Evolutionary conservation across 164 flowering plant species (phyloP), one percentile per base, ranked within the genome.

Genomic region (Magnolia kwangsiensis): DNA sequence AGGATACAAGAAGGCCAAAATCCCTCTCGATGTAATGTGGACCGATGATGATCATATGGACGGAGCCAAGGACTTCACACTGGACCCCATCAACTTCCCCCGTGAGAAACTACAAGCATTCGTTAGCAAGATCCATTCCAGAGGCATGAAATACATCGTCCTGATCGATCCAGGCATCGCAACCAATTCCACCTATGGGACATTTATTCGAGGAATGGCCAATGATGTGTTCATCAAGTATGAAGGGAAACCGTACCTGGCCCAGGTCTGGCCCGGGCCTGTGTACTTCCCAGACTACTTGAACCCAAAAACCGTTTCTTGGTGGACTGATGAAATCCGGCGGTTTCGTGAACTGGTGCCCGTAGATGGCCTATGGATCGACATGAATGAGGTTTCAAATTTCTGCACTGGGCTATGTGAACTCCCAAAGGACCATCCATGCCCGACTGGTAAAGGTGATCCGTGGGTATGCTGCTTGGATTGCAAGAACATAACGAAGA

Each of bases 21-120:
- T 96, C 77, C 99, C 99, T 0, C 91, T 92, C 24, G 99, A 94
- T 76, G 99, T 96, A 59, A 96, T 96, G 20, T 94, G 98, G 99
- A 96, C 84, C 58, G 99, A 92, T 67, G 97, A 90, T 74, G 97
- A 96, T 84, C 97, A 96, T 83, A 96, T 94, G 99, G 98, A 94
- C 80, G 87, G 84, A 21, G 86, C 89, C 77, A 96, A 92, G 85
- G 98, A 96, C 80, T 96, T 94, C 88, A 96, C 99, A 13, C 91
- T 94, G 58, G 88, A 88, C 79, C 91, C 97, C 6, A 72, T 67
- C 69, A 88, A 76, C 82, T 96, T 87, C 78, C 90, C 98, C 55
- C 90, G 86, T 14, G 85, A 89, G 9, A 89, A 94, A 86, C 85
- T 90, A 23, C 72, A 84, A 72, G 81, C 89, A 0, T 96, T 96